phyloP scores from a whole-genome alignment of 2,329 filamentous ascomycete species.

The Aspergillus sp. region DNA sequence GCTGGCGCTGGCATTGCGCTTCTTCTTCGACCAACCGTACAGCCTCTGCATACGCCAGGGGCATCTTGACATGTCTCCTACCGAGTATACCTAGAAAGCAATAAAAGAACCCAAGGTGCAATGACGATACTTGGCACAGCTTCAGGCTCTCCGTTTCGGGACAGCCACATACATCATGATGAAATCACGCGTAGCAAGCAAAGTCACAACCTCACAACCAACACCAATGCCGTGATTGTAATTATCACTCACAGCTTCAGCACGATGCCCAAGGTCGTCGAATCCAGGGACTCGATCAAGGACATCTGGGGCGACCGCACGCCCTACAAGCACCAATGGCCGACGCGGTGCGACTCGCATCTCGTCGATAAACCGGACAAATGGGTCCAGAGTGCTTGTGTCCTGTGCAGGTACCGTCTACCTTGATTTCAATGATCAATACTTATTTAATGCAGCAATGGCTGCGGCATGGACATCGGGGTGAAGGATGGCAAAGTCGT shows the following conservation, averaged over 20 bases:
- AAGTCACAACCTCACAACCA: too few relatives aligned
- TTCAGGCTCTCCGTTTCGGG: too few relatives aligned
- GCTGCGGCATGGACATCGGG: constrained; percentile 37
- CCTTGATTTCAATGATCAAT: neutral
- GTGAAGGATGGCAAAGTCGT: constrained; percentile 38
- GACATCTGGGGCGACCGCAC: constrained; percentile 34
- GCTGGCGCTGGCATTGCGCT: neutral
- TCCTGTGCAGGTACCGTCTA: constrained; percentile 36
- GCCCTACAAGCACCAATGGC: constrained; percentile 38
- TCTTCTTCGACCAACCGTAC: neutral
- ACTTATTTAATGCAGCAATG: constrained; percentile 28
- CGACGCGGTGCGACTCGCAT: constrained; percentile 29
- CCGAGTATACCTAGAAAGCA: neutral
- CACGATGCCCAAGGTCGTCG: constrained; percentile 3
- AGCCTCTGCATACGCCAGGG: neutral
- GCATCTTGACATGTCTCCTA: neutral
- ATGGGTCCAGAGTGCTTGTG: constrained; percentile 43
- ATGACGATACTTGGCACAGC: too few relatives aligned
- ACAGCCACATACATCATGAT: too few relatives aligned
- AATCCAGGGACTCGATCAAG: constrained; percentile 30
- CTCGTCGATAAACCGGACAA: constrained; percentile 34
- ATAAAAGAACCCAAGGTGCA: neutral
- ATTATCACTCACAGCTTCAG: too few relatives aligned
- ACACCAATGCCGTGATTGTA: too few relatives aligned
- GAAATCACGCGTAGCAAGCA: too few relatives aligned